Evolutionary conservation across 208 protist species (phyloP).

Genomic region (Leptomonas pyrrhocoris): DNA sequence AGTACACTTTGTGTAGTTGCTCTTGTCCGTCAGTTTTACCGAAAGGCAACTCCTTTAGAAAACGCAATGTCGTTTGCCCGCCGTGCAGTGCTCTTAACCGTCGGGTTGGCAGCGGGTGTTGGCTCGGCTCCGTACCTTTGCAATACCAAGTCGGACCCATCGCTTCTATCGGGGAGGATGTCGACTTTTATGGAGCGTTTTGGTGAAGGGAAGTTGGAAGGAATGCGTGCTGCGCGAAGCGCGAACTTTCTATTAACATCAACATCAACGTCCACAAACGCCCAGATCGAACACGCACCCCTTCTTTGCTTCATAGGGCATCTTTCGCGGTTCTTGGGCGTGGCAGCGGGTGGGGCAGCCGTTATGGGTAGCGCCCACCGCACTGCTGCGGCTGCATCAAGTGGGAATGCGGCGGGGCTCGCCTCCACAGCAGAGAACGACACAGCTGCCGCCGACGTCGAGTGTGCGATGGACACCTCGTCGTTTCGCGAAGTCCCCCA

Average conservation of each 20-base stretch:
- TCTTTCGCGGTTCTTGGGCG: too few relatives aligned
- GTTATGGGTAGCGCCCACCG: not conserved
- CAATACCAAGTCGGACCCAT: not conserved
- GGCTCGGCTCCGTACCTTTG: conserved; percentile 13
- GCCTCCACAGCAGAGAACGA: not conserved
- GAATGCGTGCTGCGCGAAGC: too few relatives aligned
- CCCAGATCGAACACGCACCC: too few relatives aligned
- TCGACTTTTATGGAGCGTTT: not conserved
- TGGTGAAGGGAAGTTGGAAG: not conserved
- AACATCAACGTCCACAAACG: too few relatives aligned
- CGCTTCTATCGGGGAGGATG: not conserved
- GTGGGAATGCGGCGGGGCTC: not conserved
- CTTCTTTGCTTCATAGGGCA: too few relatives aligned
- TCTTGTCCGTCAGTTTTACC: too few relatives aligned
- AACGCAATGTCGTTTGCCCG: conserved; percentile 10
- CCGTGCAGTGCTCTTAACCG: conserved; percentile 1
- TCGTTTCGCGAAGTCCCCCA: conserved; percentile 13
- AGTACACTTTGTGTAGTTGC: too few relatives aligned
- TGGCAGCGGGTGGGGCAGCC: not conserved
- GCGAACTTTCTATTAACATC: too few relatives aligned
- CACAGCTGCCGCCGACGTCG: not conserved
- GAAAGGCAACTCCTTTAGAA: conserved; percentile 2
- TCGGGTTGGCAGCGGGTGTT: conserved; percentile 9
- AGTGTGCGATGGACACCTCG: not conserved
- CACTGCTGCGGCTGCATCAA: not conserved